Evolutionary conservation across 768 basidiomycete species (phyloP).

Genomic region (Omphalotus guepiniiformis): DNA sequence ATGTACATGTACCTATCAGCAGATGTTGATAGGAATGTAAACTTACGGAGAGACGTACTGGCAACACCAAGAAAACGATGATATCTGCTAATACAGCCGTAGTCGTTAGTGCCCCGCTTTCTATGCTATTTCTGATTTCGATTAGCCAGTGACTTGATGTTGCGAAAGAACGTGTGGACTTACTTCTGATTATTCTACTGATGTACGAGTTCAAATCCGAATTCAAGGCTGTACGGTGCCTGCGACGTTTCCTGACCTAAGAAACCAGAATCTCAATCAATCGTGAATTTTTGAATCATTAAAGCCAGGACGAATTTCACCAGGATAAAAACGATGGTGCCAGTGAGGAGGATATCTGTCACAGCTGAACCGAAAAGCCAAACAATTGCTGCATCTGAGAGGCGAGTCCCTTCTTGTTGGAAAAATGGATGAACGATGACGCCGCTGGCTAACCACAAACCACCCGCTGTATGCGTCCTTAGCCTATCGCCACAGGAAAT

Average conservation of each 20-base stretch:
- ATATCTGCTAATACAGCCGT: neutral
- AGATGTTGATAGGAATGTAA: neutral
- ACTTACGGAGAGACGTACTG: neutral
- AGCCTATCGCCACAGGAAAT: too few species aligned
- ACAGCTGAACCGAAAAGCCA: neutral
- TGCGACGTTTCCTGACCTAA: neutral
- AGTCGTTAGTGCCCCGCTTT: neutral
- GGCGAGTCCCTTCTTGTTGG: neutral
- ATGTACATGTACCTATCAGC: too few species aligned
- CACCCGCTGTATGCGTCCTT: neutral
- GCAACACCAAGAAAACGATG: neutral
- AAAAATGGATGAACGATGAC: neutral
- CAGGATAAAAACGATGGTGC: neutral
- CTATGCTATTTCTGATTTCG: neutral
- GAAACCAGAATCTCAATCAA: too few species aligned
- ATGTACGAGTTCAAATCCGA: neutral
- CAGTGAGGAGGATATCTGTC: neutral
- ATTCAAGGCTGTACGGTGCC: neutral
- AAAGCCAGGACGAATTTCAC: neutral
- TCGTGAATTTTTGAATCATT: neutral
- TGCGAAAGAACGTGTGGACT: neutral
- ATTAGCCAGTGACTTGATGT: neutral
- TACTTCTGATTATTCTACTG: neutral
- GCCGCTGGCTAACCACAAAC: neutral
- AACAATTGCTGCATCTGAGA: neutral